Evolutionary conservation across 2,329 filamentous ascomycete species (phyloP), one percentile per base, ranked within the genome.

Genomic region (Arthrobotrys iridis): DNA sequence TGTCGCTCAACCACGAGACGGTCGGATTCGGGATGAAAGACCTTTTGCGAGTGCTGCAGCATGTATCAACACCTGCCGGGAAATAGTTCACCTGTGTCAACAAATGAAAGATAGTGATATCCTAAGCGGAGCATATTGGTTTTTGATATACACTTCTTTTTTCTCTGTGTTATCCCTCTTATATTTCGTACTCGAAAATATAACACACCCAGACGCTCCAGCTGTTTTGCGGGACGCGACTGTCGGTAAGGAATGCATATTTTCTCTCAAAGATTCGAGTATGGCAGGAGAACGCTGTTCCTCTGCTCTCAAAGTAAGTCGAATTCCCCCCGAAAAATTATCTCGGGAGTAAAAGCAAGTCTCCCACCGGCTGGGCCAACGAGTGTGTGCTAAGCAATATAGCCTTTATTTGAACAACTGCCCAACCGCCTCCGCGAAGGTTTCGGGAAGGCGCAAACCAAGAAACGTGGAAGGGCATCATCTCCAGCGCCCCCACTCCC

Each of bases 201-300:
- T 91, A 0, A 88, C 91, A 74, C 92, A 91, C 79, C 84, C 87
- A 2, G 91, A 90, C 0, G 89, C 90, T 4, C 86, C 90, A 59
- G 93, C 96, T 76, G 90, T 97, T 20, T 84, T 97, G 73, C 90
- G 90, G 62, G 94, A 98, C 82, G 94, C 93, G 0, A 86, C 89
- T 75, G 91, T 93, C 77, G 95, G 94, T 15, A 91, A 91, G 80
- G 90, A 94, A 77, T 92, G 93, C 77, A 87, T 98, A 74, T 88
- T 89, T 58, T 89, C 88, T 13, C 86, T 98, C 70, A 91, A 93
- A 1, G 89, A 91, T 79, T 90, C 91, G 79, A 97, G 93, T 80
- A 87, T 96, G 85, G 93, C 93, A 35, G 95, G 95, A 2, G 93
- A 97, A 81, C 87, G 92, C 76, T 95, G 96, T 79, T 92, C 91